Evolutionary conservation across 208 protist genomes (phyloP).

Genomic region (Borovskyia barvae): DNA sequence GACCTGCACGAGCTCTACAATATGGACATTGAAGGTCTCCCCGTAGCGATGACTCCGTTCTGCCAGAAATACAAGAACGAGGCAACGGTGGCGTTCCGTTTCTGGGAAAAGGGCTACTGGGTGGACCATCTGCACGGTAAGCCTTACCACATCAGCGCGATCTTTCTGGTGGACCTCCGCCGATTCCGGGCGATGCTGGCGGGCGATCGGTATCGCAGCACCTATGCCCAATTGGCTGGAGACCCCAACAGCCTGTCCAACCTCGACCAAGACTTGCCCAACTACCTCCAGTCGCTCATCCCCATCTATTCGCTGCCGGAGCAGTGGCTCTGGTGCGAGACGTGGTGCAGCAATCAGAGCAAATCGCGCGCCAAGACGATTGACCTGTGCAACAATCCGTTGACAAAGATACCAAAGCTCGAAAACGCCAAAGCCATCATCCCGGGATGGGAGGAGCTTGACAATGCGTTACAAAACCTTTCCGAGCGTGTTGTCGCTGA

Average conservation of each 20-base stretch:
- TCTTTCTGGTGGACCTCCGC: slow-evolving; percentile 96
- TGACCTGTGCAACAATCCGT: slow-evolving; percentile 97
- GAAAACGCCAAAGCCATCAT: slow-evolving; percentile 91
- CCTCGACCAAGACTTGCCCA: slow-evolving; percentile 96
- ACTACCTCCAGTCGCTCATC: slow-evolving; percentile 93
- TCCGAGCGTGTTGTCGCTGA: slow-evolving; percentile 14
- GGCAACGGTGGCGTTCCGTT: slow-evolving; percentile 92
- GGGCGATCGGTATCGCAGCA: slow-evolving; percentile 91
- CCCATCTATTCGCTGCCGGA: slow-evolving; percentile 96
- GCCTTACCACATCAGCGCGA: slow-evolving; percentile 98
- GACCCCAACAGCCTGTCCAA: slow-evolving; percentile 93
- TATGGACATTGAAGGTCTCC: slow-evolving; percentile 93
- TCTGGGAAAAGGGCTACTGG: slow-evolving; percentile 96
- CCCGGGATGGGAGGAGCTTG: slow-evolving; percentile 85
- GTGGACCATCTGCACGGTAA: slow-evolving; percentile 86
- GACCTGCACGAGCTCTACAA: slow-evolving; percentile 95
- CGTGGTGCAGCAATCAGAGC: slow-evolving; percentile 95
- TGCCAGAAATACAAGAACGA: slow-evolving; percentile 86
- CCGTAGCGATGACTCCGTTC: slow-evolving; percentile 98
- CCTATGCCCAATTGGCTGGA: slow-evolving; percentile 84
- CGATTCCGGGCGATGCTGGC: slow-evolving; percentile 82
- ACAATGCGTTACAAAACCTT: slow-evolving; percentile 69
- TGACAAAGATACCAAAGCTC: slow-evolving; percentile 96
- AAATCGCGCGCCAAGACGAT: slow-evolving; percentile 96
- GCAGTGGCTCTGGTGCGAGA: slow-evolving; percentile 99